phyloP scores from a whole-genome alignment of 495 filamentous ascomycete genomes.

The Glarea lozoyensis region DNA sequence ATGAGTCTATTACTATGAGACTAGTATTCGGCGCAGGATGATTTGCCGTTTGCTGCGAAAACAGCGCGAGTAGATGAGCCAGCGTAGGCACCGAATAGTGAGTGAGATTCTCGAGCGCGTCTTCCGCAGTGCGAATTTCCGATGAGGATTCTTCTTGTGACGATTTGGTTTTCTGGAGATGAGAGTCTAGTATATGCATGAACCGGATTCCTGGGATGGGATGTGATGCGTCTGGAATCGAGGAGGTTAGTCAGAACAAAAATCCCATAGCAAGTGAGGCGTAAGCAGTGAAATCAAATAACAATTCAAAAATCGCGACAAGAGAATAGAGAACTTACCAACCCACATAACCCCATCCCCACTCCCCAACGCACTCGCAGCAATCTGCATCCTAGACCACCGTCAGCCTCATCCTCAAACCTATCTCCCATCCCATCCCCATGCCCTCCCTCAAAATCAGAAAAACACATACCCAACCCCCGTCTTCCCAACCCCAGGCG shows the following conservation, averaged over 20 bases:
- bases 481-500: constrained; percentile 83
- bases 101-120: constrained; percentile 27
- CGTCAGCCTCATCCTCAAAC: constrained; percentile 3
- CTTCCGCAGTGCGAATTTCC: constrained; percentile 3
- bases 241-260: constrained; percentile 7
- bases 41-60: constrained; percentile 25
- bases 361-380: constrained; percentile 51
- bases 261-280: not conserved
- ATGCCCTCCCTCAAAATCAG: not conserved
- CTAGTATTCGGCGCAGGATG: constrained; percentile 43
- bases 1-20: constrained; percentile 51
- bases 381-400: constrained; percentile 43
- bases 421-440: no score
- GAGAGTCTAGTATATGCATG: constrained; percentile 23
- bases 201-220: constrained; percentile 33
- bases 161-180: not conserved
- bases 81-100: constrained; percentile 41
- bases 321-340: constrained; percentile 47
- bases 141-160: constrained; percentile 2
- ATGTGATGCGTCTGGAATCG: constrained; percentile 39
- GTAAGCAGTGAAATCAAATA: not conserved
- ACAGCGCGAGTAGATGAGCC: constrained; percentile 36
- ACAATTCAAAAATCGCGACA: not conserved
- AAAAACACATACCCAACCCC: constrained; percentile 54
- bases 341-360: constrained; percentile 74